Evolutionary conservation across 495 filamentous ascomycete genomes (phyloP).

Genomic region (Glonium stellatum): DNA sequence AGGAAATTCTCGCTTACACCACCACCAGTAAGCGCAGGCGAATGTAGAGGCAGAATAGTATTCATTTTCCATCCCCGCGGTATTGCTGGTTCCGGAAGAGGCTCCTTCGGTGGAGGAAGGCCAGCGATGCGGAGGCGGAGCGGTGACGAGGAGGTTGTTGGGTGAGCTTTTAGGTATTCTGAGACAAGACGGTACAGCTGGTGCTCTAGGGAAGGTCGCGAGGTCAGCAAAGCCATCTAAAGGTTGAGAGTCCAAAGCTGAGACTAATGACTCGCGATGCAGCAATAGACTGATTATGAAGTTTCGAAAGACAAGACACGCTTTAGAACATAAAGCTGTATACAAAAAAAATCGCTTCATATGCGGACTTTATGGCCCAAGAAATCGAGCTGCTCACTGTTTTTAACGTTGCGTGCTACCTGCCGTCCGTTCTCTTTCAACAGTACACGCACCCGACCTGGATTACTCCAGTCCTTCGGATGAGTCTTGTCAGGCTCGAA

Average conservation of each 20-base stretch:
- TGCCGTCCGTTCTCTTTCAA: slow-evolving; percentile 54
- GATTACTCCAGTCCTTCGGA: slow-evolving; percentile 96
- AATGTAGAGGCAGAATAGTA: slow-evolving; percentile 74
- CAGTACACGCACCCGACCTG: slow-evolving; percentile 74
- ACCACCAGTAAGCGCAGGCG: slow-evolving; percentile 80
- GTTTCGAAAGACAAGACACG: not conserved
- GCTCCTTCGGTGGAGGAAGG: slow-evolving; percentile 56
- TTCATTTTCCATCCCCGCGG: slow-evolving; percentile 92
- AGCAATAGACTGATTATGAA: not conserved
- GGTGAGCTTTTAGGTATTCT: slow-evolving; percentile 65
- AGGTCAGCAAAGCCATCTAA: not conserved
- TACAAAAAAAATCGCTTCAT: slow-evolving; percentile 4
- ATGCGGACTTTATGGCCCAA: not conserved
- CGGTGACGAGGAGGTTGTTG: slow-evolving; percentile 62
- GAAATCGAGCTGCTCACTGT: slow-evolving; percentile 50
- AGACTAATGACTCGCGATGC: not conserved
- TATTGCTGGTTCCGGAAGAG: slow-evolving; percentile 62
- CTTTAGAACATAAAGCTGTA: not conserved
- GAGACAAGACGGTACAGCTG: slow-evolving; percentile 76
- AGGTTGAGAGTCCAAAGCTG: not conserved
- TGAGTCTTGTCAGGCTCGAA: slow-evolving; percentile 89
- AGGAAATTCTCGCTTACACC: slow-evolving; percentile 94
- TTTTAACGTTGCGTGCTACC: slow-evolving; percentile 55
- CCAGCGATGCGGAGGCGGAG: slow-evolving; percentile 60
- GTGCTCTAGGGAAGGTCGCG: slow-evolving; percentile 49